Conservation (phyloP, 371 early-diverging fungal genomes). For the Batkoa obscura region DNA sequence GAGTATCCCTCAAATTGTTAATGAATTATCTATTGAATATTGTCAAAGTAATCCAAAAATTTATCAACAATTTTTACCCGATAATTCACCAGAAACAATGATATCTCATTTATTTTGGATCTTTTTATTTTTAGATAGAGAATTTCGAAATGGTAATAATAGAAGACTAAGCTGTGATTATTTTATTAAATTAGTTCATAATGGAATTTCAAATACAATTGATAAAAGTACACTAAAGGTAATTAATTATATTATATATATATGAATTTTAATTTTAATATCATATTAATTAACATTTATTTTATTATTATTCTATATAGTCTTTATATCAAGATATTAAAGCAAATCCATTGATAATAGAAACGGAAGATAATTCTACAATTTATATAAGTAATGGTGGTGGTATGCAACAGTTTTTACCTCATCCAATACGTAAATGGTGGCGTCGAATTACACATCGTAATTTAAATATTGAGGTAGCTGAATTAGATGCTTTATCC, state of each 20-base stretch:
- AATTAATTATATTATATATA: background rate
- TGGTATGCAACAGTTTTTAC: background rate
- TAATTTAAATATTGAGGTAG: background rate
- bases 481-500: background rate
- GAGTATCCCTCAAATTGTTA: background rate
- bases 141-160: background rate
- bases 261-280: background rate
- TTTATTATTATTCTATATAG: background rate
- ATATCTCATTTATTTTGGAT: background rate
- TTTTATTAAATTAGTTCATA: background rate
- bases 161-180: background rate
- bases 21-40: background rate
- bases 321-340: background rate
- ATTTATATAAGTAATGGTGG: background rate
- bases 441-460: background rate
- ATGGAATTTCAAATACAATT: background rate
- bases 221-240: background rate
- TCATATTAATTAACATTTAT: background rate
- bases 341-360: background rate
- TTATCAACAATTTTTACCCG: background rate
- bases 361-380: background rate
- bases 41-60: background rate
- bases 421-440: background rate
- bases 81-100: background rate
- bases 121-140: slow-evolving; percentile 1